A percentile compares a stretch with the other conserved stretches of the same genome.
These are phyloP conservation scores for Heterobasidion irregulare DNA, from an alignment of 1,284 basidiomycete species.

Conservation along the genomic window DNA sequence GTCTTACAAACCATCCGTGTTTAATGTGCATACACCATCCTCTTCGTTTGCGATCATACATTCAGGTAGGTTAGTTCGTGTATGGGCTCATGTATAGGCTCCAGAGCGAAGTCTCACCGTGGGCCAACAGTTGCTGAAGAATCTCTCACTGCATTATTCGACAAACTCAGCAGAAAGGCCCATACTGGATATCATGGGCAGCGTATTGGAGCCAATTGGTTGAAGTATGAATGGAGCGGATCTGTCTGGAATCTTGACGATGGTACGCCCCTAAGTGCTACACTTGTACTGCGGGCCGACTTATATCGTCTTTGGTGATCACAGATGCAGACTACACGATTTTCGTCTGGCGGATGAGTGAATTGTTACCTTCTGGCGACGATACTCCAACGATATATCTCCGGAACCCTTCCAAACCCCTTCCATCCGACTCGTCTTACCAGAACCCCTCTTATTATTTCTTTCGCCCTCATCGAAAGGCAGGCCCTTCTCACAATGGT, in stretches of 20 bases:
- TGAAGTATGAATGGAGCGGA: slow-evolving; percentile 73
- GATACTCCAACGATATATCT: slow-evolving; percentile 51
- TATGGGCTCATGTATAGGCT: neutral
- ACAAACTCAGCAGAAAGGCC: slow-evolving; percentile 61
- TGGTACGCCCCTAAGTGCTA: slow-evolving; percentile 31
- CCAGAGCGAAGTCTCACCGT: slow-evolving; percentile 2
- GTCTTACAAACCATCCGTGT: slow-evolving; percentile 27
- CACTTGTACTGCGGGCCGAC: neutral
- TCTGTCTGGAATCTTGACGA: slow-evolving; percentile 75
- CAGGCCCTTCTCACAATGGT: slow-evolving; percentile 17
- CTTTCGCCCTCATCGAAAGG: slow-evolving; percentile 33
- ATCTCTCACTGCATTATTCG: slow-evolving; percentile 49
- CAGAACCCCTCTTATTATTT: slow-evolving; percentile 64
- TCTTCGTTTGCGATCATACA: slow-evolving; percentile 68
- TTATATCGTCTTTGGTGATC: neutral
- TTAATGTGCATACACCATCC: slow-evolving; percentile 67
- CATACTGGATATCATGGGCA: slow-evolving; percentile 45
- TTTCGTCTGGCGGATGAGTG: slow-evolving; percentile 61
- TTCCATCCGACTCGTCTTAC: slow-evolving; percentile 56
- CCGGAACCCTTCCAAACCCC: slow-evolving; percentile 47
- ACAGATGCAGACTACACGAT: slow-evolving; percentile 75
- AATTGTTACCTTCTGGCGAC: slow-evolving; percentile 22
- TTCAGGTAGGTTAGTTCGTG: slow-evolving; percentile 42
- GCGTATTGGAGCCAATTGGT: slow-evolving; percentile 64
- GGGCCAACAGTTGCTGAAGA: slow-evolving; percentile 51